Conservation (phyloP, 495 filamentous ascomycete species). For the Xylaria scruposa region DNA sequence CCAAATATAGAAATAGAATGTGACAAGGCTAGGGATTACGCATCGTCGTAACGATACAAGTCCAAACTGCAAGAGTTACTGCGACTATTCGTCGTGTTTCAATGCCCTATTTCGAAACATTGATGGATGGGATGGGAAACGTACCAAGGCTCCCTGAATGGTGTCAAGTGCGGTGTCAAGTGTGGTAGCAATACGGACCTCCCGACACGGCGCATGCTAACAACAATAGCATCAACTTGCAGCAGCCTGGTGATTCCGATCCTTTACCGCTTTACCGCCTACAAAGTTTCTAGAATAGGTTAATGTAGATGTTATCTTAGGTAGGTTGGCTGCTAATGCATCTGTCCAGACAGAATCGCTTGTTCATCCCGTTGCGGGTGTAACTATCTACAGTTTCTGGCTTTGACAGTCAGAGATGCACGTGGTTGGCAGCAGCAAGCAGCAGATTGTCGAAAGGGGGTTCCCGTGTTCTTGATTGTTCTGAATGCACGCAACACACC, state of each 20-base stretch:
- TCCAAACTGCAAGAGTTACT: neutral
- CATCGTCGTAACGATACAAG: neutral
- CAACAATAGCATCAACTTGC: neutral
- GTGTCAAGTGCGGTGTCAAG: slow-evolving; percentile 8
- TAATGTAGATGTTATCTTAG: neutral
- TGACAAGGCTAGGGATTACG: neutral
- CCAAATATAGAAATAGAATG: slow-evolving; percentile 24
- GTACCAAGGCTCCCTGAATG: slow-evolving; percentile 17
- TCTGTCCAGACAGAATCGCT: neutral
- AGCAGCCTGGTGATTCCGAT: neutral
- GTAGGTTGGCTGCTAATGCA: neutral
- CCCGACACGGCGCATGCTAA: neutral
- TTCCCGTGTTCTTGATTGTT: slow-evolving; percentile 1
- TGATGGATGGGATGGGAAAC: neutral
- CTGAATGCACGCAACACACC: slow-evolving; percentile 21
- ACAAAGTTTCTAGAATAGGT: neutral
- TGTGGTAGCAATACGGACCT: slow-evolving; percentile 12
- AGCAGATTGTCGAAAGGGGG: neutral
- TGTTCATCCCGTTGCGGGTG: neutral
- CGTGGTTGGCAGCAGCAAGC: slow-evolving; percentile 14
- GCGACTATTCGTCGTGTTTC: neutral
- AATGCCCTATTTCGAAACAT: slow-evolving; percentile 19
- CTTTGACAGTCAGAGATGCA: slow-evolving; percentile 17
- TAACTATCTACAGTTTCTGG: neutral
- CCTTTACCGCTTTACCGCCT: neutral